Conservation (phyloP, 192 early-diverging fungal genomes). For the Podochytrium sp. region DNA sequence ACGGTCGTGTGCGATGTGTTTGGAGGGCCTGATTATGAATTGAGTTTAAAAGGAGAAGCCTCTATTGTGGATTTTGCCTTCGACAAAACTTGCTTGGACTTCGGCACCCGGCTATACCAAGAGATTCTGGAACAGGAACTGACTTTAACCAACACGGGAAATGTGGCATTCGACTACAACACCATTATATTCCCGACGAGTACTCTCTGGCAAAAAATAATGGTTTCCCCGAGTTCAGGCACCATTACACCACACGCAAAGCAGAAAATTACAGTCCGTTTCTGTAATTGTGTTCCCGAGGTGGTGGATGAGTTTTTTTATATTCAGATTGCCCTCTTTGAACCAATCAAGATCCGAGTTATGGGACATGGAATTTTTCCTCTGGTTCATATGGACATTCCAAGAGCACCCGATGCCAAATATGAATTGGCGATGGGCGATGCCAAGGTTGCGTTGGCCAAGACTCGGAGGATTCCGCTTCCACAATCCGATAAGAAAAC, state of each 20-base stretch:
- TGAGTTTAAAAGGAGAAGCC: constrained; percentile 53
- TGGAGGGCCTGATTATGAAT: constrained; percentile 63
- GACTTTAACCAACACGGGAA: constrained; percentile 52
- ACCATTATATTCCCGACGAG: constrained; percentile 37
- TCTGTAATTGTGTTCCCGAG: constrained; percentile 53
- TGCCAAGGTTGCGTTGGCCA: constrained; percentile 1
- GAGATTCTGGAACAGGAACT: constrained; percentile 60
- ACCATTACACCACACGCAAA: constrained; percentile 41
- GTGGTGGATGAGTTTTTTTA: constrained; percentile 54
- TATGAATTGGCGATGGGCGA: constrained; percentile 35
- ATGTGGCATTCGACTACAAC: constrained; percentile 55
- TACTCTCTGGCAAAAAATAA: constrained; percentile 40
- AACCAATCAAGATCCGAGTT: constrained; percentile 51
- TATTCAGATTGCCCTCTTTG: constrained; percentile 57
- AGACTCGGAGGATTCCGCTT: neutral
- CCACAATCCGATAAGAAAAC: neutral
- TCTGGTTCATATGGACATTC: constrained; percentile 37
- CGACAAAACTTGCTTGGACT: constrained; percentile 45
- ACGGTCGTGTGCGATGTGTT: constrained; percentile 55
- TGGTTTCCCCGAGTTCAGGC: constrained; percentile 48
- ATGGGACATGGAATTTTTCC: constrained; percentile 50
- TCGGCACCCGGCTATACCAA: constrained; percentile 57
- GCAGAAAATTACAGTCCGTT: constrained; percentile 49
- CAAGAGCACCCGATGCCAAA: constrained; percentile 32
- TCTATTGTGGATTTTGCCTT: constrained; percentile 50